Percentiles rank a stretch among this genome's conserved stretches.
Evolutionary conservation across 805 yeast genomes (phyloP).

Genomic region (Yarrowia divulgata): DNA sequence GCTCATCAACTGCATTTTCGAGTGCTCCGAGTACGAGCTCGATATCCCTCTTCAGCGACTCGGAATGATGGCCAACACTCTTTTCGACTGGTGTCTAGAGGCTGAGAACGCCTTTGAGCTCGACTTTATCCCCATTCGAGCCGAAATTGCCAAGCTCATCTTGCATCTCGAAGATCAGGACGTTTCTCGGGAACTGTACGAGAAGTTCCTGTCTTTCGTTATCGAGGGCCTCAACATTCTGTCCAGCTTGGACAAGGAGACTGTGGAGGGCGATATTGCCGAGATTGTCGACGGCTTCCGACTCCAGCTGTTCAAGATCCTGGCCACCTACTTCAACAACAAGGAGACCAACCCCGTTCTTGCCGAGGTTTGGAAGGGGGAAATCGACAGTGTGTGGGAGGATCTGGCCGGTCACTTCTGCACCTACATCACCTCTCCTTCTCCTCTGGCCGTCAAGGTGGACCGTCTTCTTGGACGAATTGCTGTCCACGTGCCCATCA

Average conservation of each 20-base stretch:
- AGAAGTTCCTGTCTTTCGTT: constrained; percentile 16
- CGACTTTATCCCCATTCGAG: constrained; percentile 60
- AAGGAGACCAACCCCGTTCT: constrained; percentile 35
- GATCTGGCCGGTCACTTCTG: constrained; percentile 25
- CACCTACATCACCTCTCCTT: constrained; percentile 23
- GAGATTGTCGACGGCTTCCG: constrained; percentile 38
- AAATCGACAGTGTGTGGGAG: constrained; percentile 37
- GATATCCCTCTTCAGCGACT: constrained; percentile 67
- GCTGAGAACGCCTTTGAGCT: constrained; percentile 67
- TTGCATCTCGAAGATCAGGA: constrained; percentile 27
- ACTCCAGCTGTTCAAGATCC: constrained; percentile 34
- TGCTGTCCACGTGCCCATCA: constrained; percentile 18
- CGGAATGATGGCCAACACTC: constrained; percentile 63
- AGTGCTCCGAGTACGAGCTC: constrained; percentile 16
- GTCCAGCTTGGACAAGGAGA: constrained; percentile 18
- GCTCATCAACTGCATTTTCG: constrained; percentile 17
- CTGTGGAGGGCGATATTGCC: constrained; percentile 22
- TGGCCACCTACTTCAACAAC: constrained; percentile 38
- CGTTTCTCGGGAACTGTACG: constrained; percentile 28
- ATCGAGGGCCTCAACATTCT: constrained; percentile 36
- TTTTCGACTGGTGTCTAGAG: constrained; percentile 63
- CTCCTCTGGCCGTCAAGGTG: constrained; percentile 33
- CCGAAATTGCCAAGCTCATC: constrained; percentile 60
- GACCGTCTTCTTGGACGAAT: constrained; percentile 34
- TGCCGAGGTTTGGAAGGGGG: constrained; percentile 26